Evolutionary conservation across 2,329 filamentous ascomycete genomes (phyloP), one percentile per base, ranked within the genome.

Genomic region (Hypomyces rosellus): DNA sequence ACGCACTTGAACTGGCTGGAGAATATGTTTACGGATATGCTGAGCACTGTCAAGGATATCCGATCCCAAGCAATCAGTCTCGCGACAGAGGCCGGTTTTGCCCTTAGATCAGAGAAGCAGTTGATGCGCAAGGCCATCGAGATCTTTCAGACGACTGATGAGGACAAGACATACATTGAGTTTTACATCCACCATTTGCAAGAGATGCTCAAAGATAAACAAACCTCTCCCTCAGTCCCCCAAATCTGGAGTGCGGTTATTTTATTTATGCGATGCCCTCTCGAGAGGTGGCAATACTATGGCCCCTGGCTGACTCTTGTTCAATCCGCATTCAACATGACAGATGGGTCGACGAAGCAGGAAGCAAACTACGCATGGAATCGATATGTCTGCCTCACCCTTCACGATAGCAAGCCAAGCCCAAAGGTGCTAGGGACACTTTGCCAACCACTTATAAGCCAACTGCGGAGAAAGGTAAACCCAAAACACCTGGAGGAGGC

Each of bases 361-460:
- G 84, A 95, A 60, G 88, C 91, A 18, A 89, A 92, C 60, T 73
- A 84, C 50, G 90, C 90, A 1, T 96, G 92, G 88, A 89, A 88
- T 59, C 85, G 88, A 48, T 82, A 96, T 41, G 80, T 93, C 16
- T 95, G 86, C 63, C 80, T 84, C 6, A 76, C 89, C 14, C 78
- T 85, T 48, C 77, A 84, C 0, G 82, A 85, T 56, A 71, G 79
- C 25, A 82, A 78, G 43, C 79, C 85, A 59, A 54, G 57, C 46
- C 70, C 58, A 9, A 68, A 69, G 37, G 57, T 57, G 7, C 59
- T 65, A 15, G 57, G 53, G 3, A 69, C 66, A 1, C 72, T 95
- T 2, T 80, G 78, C 51, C 81, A 85, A 52, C 88, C 89, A 0
- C 76, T 91, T 13, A 69, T 76, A 12, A 82, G 76, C 50, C 88